A percentile compares a stretch with the other conserved stretches of the same genome.
These are phyloP conservation scores for Alternaria sp. DNA, from an alignment of 2,329 filamentous ascomycete genomes.

Conservation along the genomic window DNA sequence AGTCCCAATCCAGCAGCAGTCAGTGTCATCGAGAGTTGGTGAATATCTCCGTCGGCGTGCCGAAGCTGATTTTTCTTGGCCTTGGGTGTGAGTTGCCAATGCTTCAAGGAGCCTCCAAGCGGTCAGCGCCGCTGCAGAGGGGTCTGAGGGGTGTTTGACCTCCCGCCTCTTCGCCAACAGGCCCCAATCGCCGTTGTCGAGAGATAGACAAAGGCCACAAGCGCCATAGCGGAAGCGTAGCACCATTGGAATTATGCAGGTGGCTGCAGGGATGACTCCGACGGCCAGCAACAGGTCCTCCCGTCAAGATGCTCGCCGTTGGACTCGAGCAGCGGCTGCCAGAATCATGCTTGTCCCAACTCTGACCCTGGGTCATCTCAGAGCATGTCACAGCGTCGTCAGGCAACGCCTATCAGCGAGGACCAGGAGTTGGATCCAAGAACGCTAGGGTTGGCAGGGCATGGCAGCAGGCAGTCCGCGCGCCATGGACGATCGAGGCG, in stretches of 20 bases:
- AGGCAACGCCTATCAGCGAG: conserved; percentile 20
- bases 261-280: conserved; percentile 14
- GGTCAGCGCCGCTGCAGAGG: conserved; percentile 14
- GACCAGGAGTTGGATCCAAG: conserved; percentile 17
- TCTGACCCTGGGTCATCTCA: conserved; percentile 4
- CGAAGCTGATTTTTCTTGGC: conserved; percentile 6
- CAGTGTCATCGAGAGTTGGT: conserved; percentile 8
- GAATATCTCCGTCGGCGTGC: conserved; percentile 6
- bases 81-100: conserved; percentile 9
- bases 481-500: conserved; percentile 26
- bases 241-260: conserved; percentile 19
- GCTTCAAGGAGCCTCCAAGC: conserved; percentile 8
- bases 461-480: conserved; percentile 26
- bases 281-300: conserved; percentile 8
- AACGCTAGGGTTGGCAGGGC: conserved; percentile 22
- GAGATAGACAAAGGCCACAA: conserved; percentile 18
- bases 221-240: conserved; percentile 18
- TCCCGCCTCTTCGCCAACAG: conserved; percentile 14
- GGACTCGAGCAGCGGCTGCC: conserved; percentile 7
- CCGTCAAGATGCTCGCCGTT: neutral
- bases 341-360: neutral
- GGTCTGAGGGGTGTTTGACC: conserved; percentile 9
- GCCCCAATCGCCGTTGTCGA: conserved; percentile 9
- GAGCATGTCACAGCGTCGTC: conserved; percentile 3
- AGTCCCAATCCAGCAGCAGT: neutral